Conservation (phyloP, 1,139 yeast genomes). For the Pichia inconspicua region DNA sequence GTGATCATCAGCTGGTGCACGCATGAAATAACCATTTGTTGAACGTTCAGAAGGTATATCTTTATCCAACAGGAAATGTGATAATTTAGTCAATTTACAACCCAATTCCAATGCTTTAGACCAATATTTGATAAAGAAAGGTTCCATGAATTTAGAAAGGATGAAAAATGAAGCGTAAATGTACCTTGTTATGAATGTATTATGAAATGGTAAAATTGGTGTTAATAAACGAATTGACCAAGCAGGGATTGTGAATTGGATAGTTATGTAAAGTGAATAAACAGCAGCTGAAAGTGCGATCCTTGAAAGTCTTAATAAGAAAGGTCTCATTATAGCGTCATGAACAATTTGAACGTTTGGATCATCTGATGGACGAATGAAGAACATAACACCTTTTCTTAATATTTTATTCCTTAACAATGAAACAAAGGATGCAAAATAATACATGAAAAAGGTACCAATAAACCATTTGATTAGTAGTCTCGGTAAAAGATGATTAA, state of each 20-base stretch:
- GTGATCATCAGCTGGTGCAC: constrained; percentile 83
- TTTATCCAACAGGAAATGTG: constrained; percentile 67
- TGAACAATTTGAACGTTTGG: constrained; percentile 85
- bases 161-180: constrained; percentile 17
- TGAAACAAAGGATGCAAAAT: constrained; percentile 79
- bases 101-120: constrained; percentile 46
- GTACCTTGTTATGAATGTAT: constrained; percentile 5
- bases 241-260: constrained; percentile 68
- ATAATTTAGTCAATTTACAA: constrained; percentile 54
- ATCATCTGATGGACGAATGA: constrained; percentile 91
- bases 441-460: constrained; percentile 84
- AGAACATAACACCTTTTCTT: constrained; percentile 83
- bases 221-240: constrained; percentile 34
- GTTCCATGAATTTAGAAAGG: constrained; percentile 3
- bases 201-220: constrained; percentile 23
- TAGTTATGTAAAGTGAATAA: constrained; percentile 61
- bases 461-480: constrained; percentile 47
- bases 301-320: constrained; percentile 63
- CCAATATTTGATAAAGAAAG: constrained; percentile 45
- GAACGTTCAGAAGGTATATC: constrained; percentile 71
- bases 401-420: constrained; percentile 68
- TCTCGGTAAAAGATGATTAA: constrained; percentile 3
- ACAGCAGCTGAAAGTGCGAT: constrained; percentile 69
- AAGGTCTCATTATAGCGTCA: constrained; percentile 76
- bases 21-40: constrained; percentile 71